phyloP scores from a whole-genome alignment of 2,329 filamentous ascomycete species.

The Cercospora zeina region DNA sequence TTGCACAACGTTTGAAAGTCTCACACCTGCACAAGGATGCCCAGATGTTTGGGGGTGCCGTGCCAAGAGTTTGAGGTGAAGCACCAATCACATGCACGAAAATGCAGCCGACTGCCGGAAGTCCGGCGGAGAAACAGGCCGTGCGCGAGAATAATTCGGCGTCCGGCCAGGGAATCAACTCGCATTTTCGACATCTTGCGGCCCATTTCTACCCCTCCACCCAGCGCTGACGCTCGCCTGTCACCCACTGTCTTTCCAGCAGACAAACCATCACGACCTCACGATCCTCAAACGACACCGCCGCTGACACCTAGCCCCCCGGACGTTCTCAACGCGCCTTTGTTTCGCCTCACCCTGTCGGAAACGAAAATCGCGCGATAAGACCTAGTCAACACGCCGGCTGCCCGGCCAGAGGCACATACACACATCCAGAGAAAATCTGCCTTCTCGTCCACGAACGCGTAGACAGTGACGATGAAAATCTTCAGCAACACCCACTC shows the following conservation, averaged over 20 bases:
- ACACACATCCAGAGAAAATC: neutral
- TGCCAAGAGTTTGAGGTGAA: neutral
- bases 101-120: conserved; percentile 10
- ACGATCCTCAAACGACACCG: neutral
- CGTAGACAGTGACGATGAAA: conserved; percentile 67
- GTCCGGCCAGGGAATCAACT: conserved; percentile 3
- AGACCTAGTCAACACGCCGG: neutral
- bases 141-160: conserved; percentile 12
- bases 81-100: neutral
- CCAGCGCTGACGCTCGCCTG: conserved; percentile 2
- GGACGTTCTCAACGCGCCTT: conserved; percentile 5
- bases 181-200: conserved; percentile 1
- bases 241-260: conserved; percentile 6
- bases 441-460: neutral
- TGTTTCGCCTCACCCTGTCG: conserved; percentile 11
- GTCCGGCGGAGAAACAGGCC: conserved; percentile 11
- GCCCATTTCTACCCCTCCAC: neutral
- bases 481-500: conserved; percentile 88
- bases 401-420: neutral
- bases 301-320: neutral
- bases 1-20: neutral
- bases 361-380: neutral
- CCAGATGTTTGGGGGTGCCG: neutral
- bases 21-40: neutral
- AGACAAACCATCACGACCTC: conserved; percentile 2